Conservation (phyloP, 2,329 filamentous ascomycete genomes). For the Allantophomopsis lycopodina region DNA sequence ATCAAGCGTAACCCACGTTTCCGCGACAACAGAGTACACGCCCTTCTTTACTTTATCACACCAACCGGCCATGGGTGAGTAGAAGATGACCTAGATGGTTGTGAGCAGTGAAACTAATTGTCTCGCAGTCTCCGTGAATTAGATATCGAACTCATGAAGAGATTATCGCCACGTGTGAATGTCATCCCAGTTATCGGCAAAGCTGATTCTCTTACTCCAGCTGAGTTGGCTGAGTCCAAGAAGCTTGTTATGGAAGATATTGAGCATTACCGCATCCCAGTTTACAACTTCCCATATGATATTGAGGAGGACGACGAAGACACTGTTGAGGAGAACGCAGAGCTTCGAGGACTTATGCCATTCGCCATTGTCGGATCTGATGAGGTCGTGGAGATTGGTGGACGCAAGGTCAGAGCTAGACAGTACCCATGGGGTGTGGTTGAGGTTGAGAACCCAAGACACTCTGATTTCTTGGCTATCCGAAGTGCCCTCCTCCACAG, state of each 20-base stretch:
- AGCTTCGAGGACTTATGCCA: conserved; percentile 93
- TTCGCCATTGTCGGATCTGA: conserved; percentile 98
- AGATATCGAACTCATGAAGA: conserved; percentile 99
- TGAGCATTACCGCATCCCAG: conserved; percentile 97
- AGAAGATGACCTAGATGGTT: conserved; percentile 1
- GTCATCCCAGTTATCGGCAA: conserved; percentile 98
- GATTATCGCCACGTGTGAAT: conserved; percentile 93
- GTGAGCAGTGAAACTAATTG: conserved; percentile 2
- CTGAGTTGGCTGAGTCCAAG: conserved; percentile 96
- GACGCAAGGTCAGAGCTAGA: conserved; percentile 80
- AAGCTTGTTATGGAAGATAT: conserved; percentile 99
- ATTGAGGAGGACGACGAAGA: conserved; percentile 99
- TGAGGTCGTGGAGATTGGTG: conserved; percentile 86
- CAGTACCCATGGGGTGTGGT: conserved; percentile 99
- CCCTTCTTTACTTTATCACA: conserved; percentile 98
- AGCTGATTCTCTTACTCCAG: conserved; percentile 90
- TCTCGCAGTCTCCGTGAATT: conserved; percentile 76
- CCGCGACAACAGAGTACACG: conserved; percentile 97
- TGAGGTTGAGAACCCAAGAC: conserved; percentile 96
- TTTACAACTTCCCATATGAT: conserved; percentile 99
- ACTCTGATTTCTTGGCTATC: conserved; percentile 97
- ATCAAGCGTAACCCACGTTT: conserved; percentile 99
- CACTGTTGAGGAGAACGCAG: conserved; percentile 97
- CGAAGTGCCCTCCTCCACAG: conserved; percentile 93
- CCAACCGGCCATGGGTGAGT: conserved; percentile 86